These are phyloP conservation scores for Tolypocladium paradoxum DNA, from an alignment of 2,329 filamentous ascomycete genomes.

Conservation along the genomic window DNA sequence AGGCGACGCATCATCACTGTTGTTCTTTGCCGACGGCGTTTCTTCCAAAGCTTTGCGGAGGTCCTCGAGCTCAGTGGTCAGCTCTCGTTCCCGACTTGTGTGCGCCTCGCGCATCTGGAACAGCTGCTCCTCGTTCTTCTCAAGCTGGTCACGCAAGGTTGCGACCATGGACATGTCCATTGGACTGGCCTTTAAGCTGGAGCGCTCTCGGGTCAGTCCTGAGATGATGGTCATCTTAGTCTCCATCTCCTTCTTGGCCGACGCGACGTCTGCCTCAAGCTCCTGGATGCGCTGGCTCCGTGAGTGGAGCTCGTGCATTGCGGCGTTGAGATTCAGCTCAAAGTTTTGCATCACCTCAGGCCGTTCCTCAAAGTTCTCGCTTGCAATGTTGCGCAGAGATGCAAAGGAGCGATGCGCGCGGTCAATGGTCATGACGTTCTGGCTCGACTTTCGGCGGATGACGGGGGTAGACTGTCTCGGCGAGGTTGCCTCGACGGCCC, in stretches of 20 bases:
- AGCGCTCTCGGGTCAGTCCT: constrained; percentile 83
- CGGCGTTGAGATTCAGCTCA: constrained; percentile 79
- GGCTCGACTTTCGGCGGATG: constrained; percentile 86
- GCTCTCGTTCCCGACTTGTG: constrained; percentile 61
- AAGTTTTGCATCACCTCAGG: constrained; percentile 87
- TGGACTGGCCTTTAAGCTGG: constrained; percentile 72
- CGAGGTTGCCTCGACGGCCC: constrained; percentile 47
- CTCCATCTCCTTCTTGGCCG: constrained; percentile 91
- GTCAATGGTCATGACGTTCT: constrained; percentile 78
- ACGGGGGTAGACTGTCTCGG: constrained; percentile 59
- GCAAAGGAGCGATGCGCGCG: constrained; percentile 86
- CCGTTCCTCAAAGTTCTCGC: constrained; percentile 71
- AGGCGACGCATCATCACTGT: constrained; percentile 16
- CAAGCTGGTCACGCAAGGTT: constrained; percentile 76
- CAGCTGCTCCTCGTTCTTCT: constrained; percentile 76
- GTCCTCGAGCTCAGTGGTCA: constrained; percentile 59
- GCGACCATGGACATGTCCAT: constrained; percentile 89
- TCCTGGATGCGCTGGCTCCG: constrained; percentile 85
- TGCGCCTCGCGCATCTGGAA: constrained; percentile 62
- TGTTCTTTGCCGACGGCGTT: constrained; percentile 7
- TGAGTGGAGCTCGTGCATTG: constrained; percentile 82
- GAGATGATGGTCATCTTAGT: constrained; percentile 93
- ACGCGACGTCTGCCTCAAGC: constrained; percentile 73
- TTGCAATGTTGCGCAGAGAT: constrained; percentile 76
- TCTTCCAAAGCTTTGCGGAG: constrained; percentile 47